phyloP scores from a whole-genome alignment of 2,329 filamentous ascomycete genomes.

The Fusarium pseudograminearum region DNA sequence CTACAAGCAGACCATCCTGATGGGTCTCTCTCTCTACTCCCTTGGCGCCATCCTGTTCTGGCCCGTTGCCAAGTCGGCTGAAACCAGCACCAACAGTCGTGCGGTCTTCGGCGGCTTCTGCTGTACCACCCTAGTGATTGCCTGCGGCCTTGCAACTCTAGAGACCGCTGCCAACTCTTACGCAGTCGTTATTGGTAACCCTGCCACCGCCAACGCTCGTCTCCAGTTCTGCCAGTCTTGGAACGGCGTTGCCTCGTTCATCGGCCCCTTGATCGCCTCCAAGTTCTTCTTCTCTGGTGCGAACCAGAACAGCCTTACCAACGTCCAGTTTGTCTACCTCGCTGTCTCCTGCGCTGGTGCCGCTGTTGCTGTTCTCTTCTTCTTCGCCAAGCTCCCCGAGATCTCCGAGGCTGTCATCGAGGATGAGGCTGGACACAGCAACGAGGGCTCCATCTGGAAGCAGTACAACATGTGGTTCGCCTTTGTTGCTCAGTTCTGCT shows the following conservation, averaged over 20 bases:
- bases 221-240: slow-evolving; percentile 77
- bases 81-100: slow-evolving; percentile 32
- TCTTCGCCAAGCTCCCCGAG: slow-evolving; percentile 76
- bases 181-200: slow-evolving; percentile 64
- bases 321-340: slow-evolving; percentile 82
- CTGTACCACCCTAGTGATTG: slow-evolving; percentile 77
- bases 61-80: slow-evolving; percentile 66
- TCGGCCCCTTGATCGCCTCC: slow-evolving; percentile 78
- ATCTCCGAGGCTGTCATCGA: slow-evolving; percentile 65
- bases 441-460: slow-evolving; percentile 73
- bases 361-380: slow-evolving; percentile 73
- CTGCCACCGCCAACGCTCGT: slow-evolving; percentile 12
- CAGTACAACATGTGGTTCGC: slow-evolving; percentile 83
- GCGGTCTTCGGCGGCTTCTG: slow-evolving; percentile 79
- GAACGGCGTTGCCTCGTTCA: slow-evolving; percentile 78
- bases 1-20: slow-evolving; percentile 75
- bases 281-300: slow-evolving; percentile 77
- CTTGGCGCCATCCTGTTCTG: slow-evolving; percentile 67
- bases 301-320: slow-evolving; percentile 67
- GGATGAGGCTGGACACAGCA: slow-evolving; percentile 61
- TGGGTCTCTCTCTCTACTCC: slow-evolving; percentile 74
- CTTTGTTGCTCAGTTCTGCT: slow-evolving; percentile 81
- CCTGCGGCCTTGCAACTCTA: slow-evolving; percentile 77
- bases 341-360: slow-evolving; percentile 77
- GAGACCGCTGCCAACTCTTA: slow-evolving; percentile 82